Evolutionary conservation across 148 eudicot genomes (phyloP).

Genomic region (Fagopyrum homotropicum): DNA sequence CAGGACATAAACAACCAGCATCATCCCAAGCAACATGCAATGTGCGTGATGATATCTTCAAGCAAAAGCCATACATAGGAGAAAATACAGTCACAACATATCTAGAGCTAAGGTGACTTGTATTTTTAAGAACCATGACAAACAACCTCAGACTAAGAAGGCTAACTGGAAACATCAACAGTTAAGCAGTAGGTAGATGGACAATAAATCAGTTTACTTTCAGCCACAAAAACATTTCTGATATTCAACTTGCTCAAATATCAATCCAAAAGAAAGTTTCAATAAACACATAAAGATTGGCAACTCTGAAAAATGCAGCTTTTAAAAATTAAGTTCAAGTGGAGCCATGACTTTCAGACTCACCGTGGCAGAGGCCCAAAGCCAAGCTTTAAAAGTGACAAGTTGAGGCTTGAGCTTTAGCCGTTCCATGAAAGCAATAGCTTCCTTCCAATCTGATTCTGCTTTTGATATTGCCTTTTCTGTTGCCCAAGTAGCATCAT

Average conservation of each 20-base stretch:
- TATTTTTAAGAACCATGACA: not conserved
- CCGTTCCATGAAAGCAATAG: constrained; percentile 43
- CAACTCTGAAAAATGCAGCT: not conserved
- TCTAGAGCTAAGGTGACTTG: not conserved
- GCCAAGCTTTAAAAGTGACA: constrained; percentile 70
- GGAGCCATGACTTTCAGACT: constrained; percentile 18
- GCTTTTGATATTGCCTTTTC: constrained; percentile 56
- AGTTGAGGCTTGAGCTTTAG: constrained; percentile 52
- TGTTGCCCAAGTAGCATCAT: constrained; percentile 80
- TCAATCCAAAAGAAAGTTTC: not conserved
- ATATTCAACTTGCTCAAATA: not conserved
- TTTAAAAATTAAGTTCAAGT: not conserved
- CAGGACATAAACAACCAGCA: constrained; percentile 96
- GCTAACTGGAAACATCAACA: not conserved
- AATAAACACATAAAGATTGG: not conserved
- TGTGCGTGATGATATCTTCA: constrained; percentile 88
- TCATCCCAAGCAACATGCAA: constrained; percentile 90
- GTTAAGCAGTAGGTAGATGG: not conserved
- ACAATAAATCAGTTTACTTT: not conserved
- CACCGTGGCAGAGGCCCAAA: constrained; percentile 93
- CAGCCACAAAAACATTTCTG: too few species aligned
- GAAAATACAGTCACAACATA: constrained; percentile 4
- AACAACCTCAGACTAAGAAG: not conserved
- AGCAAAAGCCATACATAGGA: constrained; percentile 13
- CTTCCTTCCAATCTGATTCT: constrained; percentile 59